Evolutionary conservation across 139 green algal genomes (phyloP).

Genomic region (Coccomyxa sp.): DNA sequence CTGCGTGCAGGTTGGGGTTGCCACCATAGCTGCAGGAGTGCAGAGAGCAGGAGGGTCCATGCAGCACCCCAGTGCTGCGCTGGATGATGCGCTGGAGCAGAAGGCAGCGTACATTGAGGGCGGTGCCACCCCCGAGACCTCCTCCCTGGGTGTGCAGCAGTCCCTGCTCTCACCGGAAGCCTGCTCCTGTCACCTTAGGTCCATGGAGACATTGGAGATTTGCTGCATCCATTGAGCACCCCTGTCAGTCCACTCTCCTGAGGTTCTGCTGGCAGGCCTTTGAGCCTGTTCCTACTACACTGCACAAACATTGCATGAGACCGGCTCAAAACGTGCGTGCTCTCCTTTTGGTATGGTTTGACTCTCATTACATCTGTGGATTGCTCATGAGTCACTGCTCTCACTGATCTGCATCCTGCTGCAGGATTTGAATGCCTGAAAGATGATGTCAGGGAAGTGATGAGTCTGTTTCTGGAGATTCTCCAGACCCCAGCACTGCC

Average conservation of each 20-base stretch:
- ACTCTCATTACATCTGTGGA: neutral
- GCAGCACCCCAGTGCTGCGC: conserved; percentile 26
- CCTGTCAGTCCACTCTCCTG: neutral
- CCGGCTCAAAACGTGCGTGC: too few relatives aligned
- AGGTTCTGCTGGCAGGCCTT: too few relatives aligned
- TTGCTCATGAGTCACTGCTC: neutral
- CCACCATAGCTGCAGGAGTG: conserved; percentile 39
- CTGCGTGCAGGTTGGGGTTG: conserved; percentile 41
- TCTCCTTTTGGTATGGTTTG: too few relatives aligned
- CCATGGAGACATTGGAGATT: too few relatives aligned
- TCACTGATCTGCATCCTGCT: too few relatives aligned
- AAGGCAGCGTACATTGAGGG: conserved; percentile 59
- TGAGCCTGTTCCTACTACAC: too few relatives aligned
- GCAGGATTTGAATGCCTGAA: conserved; percentile 54
- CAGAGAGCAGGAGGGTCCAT: conserved; percentile 58
- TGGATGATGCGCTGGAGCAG: conserved; percentile 61
- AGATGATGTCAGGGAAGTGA: conserved; percentile 46
- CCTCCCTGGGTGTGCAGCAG: conserved; percentile 25
- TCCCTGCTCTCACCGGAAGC: neutral
- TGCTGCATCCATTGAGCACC: too few relatives aligned
- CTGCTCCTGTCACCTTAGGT: too few relatives aligned
- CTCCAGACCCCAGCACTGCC: conserved; percentile 50
- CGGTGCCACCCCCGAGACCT: conserved; percentile 34
- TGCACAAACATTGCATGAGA: neutral
- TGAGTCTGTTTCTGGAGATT: conserved; percentile 59